A percentile compares a stretch with the other conserved stretches of the same genome.
These are phyloP conservation scores for Bassia scoparia DNA, from an alignment of 148 eudicot genomes.

Conservation along the genomic window DNA sequence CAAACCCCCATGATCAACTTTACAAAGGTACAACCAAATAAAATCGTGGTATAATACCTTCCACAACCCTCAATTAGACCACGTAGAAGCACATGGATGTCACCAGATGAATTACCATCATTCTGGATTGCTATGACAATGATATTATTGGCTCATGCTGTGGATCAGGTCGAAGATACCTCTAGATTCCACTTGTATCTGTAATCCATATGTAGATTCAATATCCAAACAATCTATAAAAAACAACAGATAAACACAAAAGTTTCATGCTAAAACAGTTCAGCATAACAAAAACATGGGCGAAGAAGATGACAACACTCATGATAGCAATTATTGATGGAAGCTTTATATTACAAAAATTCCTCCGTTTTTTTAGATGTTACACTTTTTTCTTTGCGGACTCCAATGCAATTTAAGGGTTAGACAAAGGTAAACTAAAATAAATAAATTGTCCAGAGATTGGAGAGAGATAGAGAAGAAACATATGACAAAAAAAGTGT, in stretches of 20 bases:
- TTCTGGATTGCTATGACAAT: slow-evolving; percentile 64
- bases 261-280: neutral
- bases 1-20: neutral
- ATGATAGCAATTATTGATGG: neutral
- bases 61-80: slow-evolving; percentile 27
- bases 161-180: slow-evolving; percentile 84
- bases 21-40: neutral
- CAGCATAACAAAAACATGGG: neutral
- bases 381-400: no score
- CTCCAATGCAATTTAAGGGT: no score
- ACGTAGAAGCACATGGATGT: slow-evolving; percentile 55
- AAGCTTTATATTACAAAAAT: no score
- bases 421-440: no score
- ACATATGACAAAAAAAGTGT: no score
- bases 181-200: slow-evolving; percentile 82
- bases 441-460: no score
- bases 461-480: no score
- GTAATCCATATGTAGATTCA: slow-evolving; percentile 26
- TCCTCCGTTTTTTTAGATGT: no score
- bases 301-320: neutral
- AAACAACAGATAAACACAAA: neutral
- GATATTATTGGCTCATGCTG: slow-evolving; percentile 72
- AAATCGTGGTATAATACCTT: no score
- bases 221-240: slow-evolving; percentile 17
- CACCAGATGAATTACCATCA: slow-evolving; percentile 45